These are phyloP conservation scores for Gnaphalium uliginosum DNA, from an alignment of 129 eudicot genomes.

Conservation along the genomic window DNA sequence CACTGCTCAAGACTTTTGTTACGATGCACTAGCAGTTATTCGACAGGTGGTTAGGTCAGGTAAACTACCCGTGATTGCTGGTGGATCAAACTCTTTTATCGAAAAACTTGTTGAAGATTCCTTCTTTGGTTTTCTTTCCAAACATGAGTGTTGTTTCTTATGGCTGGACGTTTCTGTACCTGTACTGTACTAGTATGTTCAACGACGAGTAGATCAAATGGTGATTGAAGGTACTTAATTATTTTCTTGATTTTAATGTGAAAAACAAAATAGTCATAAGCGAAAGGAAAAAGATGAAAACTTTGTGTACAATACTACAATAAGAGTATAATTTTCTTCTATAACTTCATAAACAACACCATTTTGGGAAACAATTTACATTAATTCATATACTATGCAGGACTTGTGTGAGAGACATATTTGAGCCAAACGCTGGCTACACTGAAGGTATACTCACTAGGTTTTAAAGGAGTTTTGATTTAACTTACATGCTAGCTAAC, in stretches of 20 bases:
- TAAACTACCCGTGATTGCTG: conserved; percentile 31
- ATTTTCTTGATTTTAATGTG: neutral
- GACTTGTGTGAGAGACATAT: conserved; percentile 26
- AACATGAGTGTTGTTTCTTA: conserved; percentile 27
- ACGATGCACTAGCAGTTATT: conserved; percentile 14
- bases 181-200: conserved; percentile 16
- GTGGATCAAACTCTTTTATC: conserved; percentile 37
- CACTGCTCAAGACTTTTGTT: conserved; percentile 28
- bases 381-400: neutral
- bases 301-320: no score
- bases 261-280: neutral
- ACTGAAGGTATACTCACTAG: conserved; percentile 21
- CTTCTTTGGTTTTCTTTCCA: conserved; percentile 5
- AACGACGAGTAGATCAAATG: conserved; percentile 33
- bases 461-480: no score
- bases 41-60: neutral
- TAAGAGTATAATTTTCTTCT: neutral
- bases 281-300: no score
- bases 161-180: conserved; percentile 39
- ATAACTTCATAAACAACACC: neutral
- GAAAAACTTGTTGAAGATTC: conserved; percentile 33
- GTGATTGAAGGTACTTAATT: conserved; percentile 25
- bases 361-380: neutral
- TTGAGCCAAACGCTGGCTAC: conserved; percentile 24
- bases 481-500: no score